Conservation (phyloP, 164 flowering plant species). For the Aristolochia contorta region DNA sequence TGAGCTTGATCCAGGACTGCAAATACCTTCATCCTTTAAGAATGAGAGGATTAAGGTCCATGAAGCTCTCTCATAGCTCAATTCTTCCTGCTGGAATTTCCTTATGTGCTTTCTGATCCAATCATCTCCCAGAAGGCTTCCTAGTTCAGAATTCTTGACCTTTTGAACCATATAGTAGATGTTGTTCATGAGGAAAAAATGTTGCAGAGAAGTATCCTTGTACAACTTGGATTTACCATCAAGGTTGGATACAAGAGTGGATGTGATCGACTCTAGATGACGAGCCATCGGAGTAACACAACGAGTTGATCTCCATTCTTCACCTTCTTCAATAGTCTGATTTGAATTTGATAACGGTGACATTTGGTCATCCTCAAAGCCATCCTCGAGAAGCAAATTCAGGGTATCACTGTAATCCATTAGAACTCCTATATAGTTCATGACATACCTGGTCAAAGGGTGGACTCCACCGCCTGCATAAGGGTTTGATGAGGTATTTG, state of each 20-base stretch:
- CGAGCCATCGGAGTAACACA: constrained; percentile 33
- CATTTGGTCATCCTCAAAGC: constrained; percentile 13
- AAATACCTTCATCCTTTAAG: constrained; percentile 49
- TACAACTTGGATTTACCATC: constrained; percentile 39
- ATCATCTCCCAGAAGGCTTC: constrained; percentile 47
- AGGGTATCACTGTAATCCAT: constrained; percentile 49
- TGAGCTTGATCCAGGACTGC: constrained; percentile 29
- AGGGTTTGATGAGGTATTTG: constrained; percentile 39
- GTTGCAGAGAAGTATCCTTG: constrained; percentile 40
- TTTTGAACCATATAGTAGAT: constrained; percentile 74
- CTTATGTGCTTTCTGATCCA: constrained; percentile 61
- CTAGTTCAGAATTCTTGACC: constrained; percentile 52
- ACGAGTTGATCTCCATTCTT: constrained; percentile 11
- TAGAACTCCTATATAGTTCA: constrained; percentile 63
- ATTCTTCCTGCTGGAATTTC: constrained; percentile 60
- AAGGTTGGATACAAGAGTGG: constrained; percentile 45
- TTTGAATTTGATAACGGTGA: constrained; percentile 18
- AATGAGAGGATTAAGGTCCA: constrained; percentile 53
- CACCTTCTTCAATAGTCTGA: constrained; percentile 24
- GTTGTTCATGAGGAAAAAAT: constrained; percentile 74
- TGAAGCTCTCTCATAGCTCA: constrained; percentile 59
- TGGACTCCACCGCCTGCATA: constrained; percentile 77
- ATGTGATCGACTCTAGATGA: constrained; percentile 32
- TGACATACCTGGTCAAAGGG: constrained; percentile 67
- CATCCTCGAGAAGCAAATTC: constrained; percentile 40